phyloP scores from a whole-genome alignment of 495 filamentous ascomycete species.

The Glutinoglossum americanum region DNA sequence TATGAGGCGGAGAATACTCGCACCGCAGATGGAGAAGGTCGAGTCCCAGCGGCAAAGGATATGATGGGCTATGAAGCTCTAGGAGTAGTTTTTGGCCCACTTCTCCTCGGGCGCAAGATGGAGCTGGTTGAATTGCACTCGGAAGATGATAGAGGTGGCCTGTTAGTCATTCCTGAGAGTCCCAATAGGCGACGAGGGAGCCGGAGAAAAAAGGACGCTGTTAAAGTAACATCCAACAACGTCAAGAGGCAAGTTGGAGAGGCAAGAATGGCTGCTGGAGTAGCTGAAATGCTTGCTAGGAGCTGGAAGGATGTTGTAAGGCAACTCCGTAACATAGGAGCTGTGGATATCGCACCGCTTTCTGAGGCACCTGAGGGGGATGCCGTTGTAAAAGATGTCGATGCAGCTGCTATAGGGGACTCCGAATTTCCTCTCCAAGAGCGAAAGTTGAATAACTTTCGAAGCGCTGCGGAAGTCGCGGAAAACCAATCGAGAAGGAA shows the following conservation, averaged over 20 bases:
- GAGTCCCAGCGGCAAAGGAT: constrained; percentile 13
- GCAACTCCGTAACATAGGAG: constrained; percentile 16
- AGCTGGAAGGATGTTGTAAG: constrained; percentile 36
- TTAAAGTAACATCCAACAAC: constrained; percentile 9
- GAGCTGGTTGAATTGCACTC: constrained; percentile 19
- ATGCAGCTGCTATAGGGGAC: not conserved
- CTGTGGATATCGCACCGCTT: not conserved
- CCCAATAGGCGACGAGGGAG: constrained; percentile 7
- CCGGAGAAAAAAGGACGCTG: constrained; percentile 18
- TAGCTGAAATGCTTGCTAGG: constrained; percentile 35
- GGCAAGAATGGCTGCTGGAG: constrained; percentile 27
- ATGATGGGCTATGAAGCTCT: constrained; percentile 38
- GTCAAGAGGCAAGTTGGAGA: constrained; percentile 19
- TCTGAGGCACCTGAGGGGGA: not conserved
- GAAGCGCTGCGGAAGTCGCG: not conserved
- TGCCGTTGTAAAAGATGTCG: not conserved
- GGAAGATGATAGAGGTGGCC: not conserved
- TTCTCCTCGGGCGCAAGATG: constrained; percentile 35
- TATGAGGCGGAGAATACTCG: constrained; percentile 23
- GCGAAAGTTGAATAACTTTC: not conserved
- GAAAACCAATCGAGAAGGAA: not conserved
- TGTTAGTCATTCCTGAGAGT: not conserved
- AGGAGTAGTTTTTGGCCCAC: constrained; percentile 41
- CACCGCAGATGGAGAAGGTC: constrained; percentile 9
- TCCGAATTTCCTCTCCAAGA: not conserved